Percentiles rank a stretch among this genome's conserved stretches.
Evolutionary conservation across 2,329 filamentous ascomycete genomes (phyloP).

Genomic region (Bipolaris bicolor): DNA sequence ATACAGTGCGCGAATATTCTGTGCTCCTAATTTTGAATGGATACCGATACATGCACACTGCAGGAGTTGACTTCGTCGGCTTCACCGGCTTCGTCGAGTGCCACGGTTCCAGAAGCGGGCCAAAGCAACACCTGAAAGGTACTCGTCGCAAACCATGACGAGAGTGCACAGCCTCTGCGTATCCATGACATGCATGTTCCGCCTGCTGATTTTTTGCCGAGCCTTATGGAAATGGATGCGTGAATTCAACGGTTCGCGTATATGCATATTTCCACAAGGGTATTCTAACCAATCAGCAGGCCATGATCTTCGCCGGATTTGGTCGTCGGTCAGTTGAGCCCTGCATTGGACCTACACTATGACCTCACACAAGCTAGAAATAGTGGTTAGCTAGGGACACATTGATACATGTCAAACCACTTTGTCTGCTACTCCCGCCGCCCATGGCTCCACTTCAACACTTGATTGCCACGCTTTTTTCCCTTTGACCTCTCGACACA

Average conservation of each 20-base stretch:
- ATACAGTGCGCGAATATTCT: neutral
- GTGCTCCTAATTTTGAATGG: neutral
- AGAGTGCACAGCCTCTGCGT: constrained; percentile 18
- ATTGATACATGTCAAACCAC: constrained; percentile 25
- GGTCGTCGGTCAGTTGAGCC: constrained; percentile 31
- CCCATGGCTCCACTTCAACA: constrained; percentile 13
- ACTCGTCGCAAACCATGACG: constrained; percentile 2
- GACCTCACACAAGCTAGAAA: constrained; percentile 29
- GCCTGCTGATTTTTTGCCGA: constrained; percentile 18
- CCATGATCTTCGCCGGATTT: constrained; percentile 24
- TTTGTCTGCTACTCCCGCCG: constrained; percentile 12
- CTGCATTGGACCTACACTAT: constrained; percentile 32
- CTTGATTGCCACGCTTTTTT: constrained; percentile 10
- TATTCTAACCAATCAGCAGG: constrained; percentile 26
- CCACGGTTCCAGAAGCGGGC: neutral
- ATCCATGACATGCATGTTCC: constrained; percentile 8
- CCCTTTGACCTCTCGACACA: constrained; percentile 1
- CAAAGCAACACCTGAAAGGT: neutral
- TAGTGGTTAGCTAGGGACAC: constrained; percentile 20
- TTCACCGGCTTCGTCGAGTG: neutral
- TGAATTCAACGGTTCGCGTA: constrained; percentile 23
- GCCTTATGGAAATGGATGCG: constrained; percentile 23
- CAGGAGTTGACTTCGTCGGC: no score
- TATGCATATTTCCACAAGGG: constrained; percentile 19
- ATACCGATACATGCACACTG: no score